Percentiles rank a stretch among this genome's conserved stretches.
phyloP scores from a whole-genome alignment of 371 early-diverging fungal species.

The Mucor circinelloides region DNA sequence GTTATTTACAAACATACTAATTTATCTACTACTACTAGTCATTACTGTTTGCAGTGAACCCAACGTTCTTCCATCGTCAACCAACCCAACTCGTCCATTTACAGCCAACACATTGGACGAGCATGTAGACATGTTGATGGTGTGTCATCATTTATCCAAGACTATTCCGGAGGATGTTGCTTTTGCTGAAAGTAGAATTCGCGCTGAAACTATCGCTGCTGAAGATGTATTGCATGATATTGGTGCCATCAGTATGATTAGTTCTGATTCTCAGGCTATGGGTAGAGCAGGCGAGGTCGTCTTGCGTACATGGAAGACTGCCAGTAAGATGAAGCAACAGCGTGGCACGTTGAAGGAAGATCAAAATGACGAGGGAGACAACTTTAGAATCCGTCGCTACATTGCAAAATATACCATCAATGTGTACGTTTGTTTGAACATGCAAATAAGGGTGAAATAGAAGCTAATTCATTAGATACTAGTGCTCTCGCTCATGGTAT shows the following conservation, averaged over 20 bases:
- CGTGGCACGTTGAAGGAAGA: slow-evolving; percentile 69
- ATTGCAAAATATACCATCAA: slow-evolving; percentile 96
- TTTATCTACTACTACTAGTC: slow-evolving; percentile 28
- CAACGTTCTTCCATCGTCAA: slow-evolving; percentile 89
- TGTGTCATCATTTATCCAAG: slow-evolving; percentile 93
- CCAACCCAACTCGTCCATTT: slow-evolving; percentile 92
- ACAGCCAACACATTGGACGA: slow-evolving; percentile 94
- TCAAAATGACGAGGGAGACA: slow-evolving; percentile 61
- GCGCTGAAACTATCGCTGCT: slow-evolving; percentile 94
- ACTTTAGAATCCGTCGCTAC: slow-evolving; percentile 81
- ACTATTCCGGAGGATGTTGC: slow-evolving; percentile 93
- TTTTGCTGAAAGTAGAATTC: slow-evolving; percentile 94
- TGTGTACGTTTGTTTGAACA: slow-evolving; percentile 46
- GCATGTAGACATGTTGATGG: slow-evolving; percentile 97
- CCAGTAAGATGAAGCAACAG: slow-evolving; percentile 88
- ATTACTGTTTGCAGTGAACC: slow-evolving; percentile 81
- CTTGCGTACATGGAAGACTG: slow-evolving; percentile 90
- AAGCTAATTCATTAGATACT: not conserved
- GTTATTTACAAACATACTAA: not conserved
- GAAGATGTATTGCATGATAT: slow-evolving; percentile 92
- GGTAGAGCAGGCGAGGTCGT: slow-evolving; percentile 93
- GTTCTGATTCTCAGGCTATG: slow-evolving; percentile 93
- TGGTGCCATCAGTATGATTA: slow-evolving; percentile 91
- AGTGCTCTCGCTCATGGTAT: slow-evolving; percentile 85
- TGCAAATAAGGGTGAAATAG: not conserved